Evolutionary conservation across 768 basidiomycete species (phyloP).

Genomic region (Scleroderma bovista): DNA sequence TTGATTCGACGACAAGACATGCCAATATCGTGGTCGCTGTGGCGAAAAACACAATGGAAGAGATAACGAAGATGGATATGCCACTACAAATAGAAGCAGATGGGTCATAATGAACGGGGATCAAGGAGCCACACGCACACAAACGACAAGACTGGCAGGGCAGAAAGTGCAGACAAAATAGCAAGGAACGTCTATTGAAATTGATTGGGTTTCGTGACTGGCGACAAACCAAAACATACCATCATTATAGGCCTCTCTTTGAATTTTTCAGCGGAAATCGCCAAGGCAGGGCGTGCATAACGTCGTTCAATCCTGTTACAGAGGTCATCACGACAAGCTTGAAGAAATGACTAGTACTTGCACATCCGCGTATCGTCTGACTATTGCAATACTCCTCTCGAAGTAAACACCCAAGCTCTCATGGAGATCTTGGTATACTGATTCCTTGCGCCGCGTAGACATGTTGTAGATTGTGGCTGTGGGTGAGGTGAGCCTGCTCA

Average conservation of each 20-base stretch:
- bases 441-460: constrained; percentile 7
- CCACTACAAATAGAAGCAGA: constrained; percentile 13
- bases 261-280: constrained; percentile 13
- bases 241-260: constrained; percentile 20
- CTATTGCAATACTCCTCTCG: constrained; percentile 19
- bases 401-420: constrained; percentile 24
- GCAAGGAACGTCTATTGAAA: constrained; percentile 36
- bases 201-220: background rate
- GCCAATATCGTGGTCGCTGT: constrained; percentile 28
- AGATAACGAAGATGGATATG: constrained; percentile 31
- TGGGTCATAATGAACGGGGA: constrained; percentile 5
- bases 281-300: constrained; percentile 39
- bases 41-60: constrained; percentile 34
- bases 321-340: background rate
- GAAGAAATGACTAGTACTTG: constrained; percentile 5
- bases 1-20: constrained; percentile 26
- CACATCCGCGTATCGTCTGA: constrained; percentile 27
- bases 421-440: constrained; percentile 2
- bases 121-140: constrained; percentile 28
- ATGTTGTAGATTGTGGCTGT: constrained; percentile 5
- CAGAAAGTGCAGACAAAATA: constrained; percentile 34
- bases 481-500: no score
- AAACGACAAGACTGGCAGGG: constrained; percentile 32
- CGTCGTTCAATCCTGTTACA: constrained; percentile 36
- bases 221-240: constrained; percentile 10